These are phyloP conservation scores for Kewa caespitosa DNA, from an alignment of 179 eudicot genomes.

Conservation along the genomic window DNA sequence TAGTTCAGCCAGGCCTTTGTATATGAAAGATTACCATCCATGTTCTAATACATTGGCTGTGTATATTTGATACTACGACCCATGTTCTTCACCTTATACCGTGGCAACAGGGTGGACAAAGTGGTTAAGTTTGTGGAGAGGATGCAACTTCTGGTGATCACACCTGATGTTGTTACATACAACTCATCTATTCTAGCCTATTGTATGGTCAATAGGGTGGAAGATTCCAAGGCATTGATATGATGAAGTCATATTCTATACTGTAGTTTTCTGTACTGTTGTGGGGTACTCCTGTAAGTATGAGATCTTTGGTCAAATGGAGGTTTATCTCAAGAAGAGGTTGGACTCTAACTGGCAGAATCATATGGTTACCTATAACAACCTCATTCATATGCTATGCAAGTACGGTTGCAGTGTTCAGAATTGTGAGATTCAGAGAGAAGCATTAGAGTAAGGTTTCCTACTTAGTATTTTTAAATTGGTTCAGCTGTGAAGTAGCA, in stretches of 20 bases:
- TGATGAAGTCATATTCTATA: conserved; percentile 84
- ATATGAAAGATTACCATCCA: conserved; percentile 64
- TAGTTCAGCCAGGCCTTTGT: conserved; percentile 56
- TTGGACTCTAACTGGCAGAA: conserved; percentile 43
- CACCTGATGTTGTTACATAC: conserved; percentile 64
- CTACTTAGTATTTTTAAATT: no score
- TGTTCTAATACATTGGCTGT: conserved; percentile 71
- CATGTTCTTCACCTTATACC: no score
- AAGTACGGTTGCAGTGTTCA: conserved; percentile 65
- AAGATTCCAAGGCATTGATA: conserved; percentile 68
- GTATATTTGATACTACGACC: no score
- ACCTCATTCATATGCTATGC: conserved; percentile 66
- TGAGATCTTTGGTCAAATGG: conserved; percentile 54
- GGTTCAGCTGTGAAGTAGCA: no score
- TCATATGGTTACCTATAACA: conserved; percentile 81
- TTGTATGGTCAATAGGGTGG: conserved; percentile 48
- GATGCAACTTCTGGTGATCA: conserved; percentile 64
- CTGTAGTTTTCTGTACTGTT: no score
- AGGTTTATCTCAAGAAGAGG: conserved; percentile 64
- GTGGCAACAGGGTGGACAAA: conserved; percentile 57
- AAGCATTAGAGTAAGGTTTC: conserved; percentile 74
- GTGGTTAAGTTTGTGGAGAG: conserved; percentile 60
- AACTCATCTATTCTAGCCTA: conserved; percentile 83
- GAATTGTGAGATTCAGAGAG: conserved; percentile 51
- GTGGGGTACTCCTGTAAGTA: conserved; percentile 62